These are phyloP conservation scores for Trichophyton equinum DNA, from an alignment of 2,329 filamentous ascomycete genomes.

Conservation along the genomic window DNA sequence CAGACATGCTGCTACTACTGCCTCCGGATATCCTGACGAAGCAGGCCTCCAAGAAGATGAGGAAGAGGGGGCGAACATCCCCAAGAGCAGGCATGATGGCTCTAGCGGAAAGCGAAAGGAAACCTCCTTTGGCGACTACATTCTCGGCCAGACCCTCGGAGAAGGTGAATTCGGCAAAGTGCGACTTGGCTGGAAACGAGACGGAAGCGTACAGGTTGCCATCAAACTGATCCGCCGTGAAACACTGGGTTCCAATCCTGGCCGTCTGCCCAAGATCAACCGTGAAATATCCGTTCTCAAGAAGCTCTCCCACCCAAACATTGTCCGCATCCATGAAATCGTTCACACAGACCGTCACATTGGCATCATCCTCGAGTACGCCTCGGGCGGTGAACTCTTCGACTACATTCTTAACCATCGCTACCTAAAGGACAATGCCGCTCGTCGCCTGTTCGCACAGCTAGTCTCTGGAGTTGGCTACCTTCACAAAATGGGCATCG, in stretches of 20 bases:
- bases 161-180: constrained; percentile 99
- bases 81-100: constrained; percentile 44
- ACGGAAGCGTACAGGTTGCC: constrained; percentile 84
- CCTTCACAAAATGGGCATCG: constrained; percentile 95
- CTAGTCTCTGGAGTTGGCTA: constrained; percentile 94
- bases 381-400: constrained; percentile 92
- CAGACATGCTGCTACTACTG: constrained; percentile 38
- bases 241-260: constrained; percentile 74
- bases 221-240: constrained; percentile 97
- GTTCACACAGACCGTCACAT: constrained; percentile 95
- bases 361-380: constrained; percentile 96
- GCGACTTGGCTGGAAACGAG: constrained; percentile 95
- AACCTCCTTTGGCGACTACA: constrained; percentile 89
- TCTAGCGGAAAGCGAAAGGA: constrained; percentile 51
- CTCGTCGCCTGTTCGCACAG: constrained; percentile 84
- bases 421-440: constrained; percentile 87
- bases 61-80: constrained; percentile 22
- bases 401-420: constrained; percentile 96
- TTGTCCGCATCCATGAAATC: constrained; percentile 95
- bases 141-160: constrained; percentile 86
- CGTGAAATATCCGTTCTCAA: constrained; percentile 87
- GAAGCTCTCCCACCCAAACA: constrained; percentile 86
- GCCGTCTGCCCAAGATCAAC: constrained; percentile 87
- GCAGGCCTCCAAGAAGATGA: constrained; percentile 39
- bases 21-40: constrained; percentile 32